Percentiles rank a stretch among this genome's conserved stretches.
Conservation (phyloP, 2,329 filamentous ascomycete species). For the Albophoma yamanashiensis region DNA sequence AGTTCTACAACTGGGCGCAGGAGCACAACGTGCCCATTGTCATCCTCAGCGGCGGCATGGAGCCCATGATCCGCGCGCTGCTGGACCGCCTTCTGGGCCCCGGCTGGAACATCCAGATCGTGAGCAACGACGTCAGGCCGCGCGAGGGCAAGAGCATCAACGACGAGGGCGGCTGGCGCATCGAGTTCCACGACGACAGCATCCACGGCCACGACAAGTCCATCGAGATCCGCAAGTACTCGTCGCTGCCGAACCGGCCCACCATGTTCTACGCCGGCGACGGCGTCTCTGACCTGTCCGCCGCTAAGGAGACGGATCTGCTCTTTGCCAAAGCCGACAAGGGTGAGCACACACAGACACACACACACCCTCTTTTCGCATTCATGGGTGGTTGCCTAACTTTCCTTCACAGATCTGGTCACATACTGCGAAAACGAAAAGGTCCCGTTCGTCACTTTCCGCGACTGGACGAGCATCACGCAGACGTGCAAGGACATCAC, state of each 20-base stretch:
- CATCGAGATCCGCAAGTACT: constrained; percentile 80
- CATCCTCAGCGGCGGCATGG: constrained; percentile 86
- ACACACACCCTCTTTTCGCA: neutral
- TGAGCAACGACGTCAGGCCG: constrained; percentile 70
- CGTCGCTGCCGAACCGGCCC: constrained; percentile 63
- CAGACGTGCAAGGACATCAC: constrained; percentile 65
- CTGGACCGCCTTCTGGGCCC: constrained; percentile 70
- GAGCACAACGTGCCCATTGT: constrained; percentile 83
- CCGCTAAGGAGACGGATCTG: constrained; percentile 84
- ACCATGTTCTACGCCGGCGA: constrained; percentile 92
- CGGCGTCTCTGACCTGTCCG: constrained; percentile 84
- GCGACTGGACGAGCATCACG: constrained; percentile 73
- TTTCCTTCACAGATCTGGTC: constrained; percentile 56
- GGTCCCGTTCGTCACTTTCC: constrained; percentile 80
- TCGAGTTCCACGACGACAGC: constrained; percentile 80
- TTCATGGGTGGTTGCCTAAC: constrained; percentile 2
- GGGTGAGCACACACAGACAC: constrained; percentile 37
- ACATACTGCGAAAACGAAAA: constrained; percentile 75
- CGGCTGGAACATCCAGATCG: constrained; percentile 74
- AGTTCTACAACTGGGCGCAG: constrained; percentile 77
- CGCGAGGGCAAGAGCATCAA: constrained; percentile 61
- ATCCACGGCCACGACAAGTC: constrained; percentile 97
- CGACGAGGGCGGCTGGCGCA: constrained; percentile 74
- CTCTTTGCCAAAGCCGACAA: constrained; percentile 88
- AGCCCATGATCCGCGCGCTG: constrained; percentile 77